Evolutionary conservation across 2,329 filamentous ascomycete species (phyloP), one percentile per base, ranked within the genome.

Genomic region (Emmonsiellopsis sp.): DNA sequence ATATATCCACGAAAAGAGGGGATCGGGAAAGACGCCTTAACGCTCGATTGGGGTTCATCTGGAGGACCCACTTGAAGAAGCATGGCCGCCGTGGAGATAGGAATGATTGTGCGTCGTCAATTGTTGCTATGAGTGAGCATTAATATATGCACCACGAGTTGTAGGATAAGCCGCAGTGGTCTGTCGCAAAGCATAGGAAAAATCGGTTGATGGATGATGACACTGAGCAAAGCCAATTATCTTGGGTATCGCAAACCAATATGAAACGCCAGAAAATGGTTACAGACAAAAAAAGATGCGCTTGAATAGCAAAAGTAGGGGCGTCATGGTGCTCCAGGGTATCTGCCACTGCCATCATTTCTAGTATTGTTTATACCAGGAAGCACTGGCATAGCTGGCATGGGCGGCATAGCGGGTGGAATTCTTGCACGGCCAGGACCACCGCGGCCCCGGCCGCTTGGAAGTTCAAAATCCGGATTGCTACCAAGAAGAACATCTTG

Each of bases 391-490:
- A 65, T 53, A n/a, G 61, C 55, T 35, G 65, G 65, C 58, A 67
- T 65, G 13, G 62, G 59, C 3, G 55, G 57, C 54, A 52, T 45
- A 10, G 15, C 41, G 5, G 40, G 40, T 43, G 41, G 38, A 3
- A 54, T 55, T 44, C 54, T 55, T n/a, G 48, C 55, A 15, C 54
- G 45, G 42, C 44, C 37, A 13, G 53, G 53, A 47, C 60, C 60
- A 2, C 60, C 60, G 16, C 60, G 56, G 30, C 61, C 61, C 35
- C 60, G 57, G 26, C 57, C 62, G 1, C 84, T 85, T 31, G 48
- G 38, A 45, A 96, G 68, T 59, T 86, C 80, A 71, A 96, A 96
- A 68, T 96, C 90, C 0, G 91, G 90, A 64, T 95, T 95, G 44
- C 77, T 83, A 62, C 84, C 83, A 55, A 95, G 75, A 40, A 95